Percentiles rank a stretch among this genome's conserved stretches.
phyloP scores from a whole-genome alignment of 2,329 filamentous ascomycete species.

The Epichloe typhina region DNA sequence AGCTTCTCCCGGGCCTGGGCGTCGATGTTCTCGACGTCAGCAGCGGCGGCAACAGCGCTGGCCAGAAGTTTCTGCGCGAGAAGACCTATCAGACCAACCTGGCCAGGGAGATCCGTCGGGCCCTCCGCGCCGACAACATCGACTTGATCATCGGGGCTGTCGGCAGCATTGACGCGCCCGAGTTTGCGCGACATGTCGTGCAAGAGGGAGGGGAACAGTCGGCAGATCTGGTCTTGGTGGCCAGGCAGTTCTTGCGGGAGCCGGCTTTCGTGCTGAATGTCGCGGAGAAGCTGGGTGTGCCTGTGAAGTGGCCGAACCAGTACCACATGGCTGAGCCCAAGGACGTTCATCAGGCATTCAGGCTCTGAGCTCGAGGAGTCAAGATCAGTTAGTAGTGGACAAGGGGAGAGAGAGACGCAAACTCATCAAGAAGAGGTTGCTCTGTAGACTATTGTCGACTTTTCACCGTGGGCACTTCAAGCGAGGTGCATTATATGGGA shows the following conservation, averaged over 20 bases:
- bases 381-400: background rate
- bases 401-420: background rate
- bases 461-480: background rate
- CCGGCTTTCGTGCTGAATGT: constrained; percentile 63
- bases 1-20: constrained; percentile 56
- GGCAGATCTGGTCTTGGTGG: constrained; percentile 61
- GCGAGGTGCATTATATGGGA: no score
- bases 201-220: constrained; percentile 27
- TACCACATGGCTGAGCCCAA: constrained; percentile 28
- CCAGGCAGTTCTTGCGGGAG: constrained; percentile 68
- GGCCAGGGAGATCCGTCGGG: constrained; percentile 57
- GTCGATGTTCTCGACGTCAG: constrained; percentile 78
- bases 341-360: constrained; percentile 3
- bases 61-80: constrained; percentile 45
- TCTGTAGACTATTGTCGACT: background rate
- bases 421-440: background rate
- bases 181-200: constrained; percentile 47
- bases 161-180: constrained; percentile 56
- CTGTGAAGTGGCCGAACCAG: constrained; percentile 61
- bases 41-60: constrained; percentile 55
- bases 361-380: background rate
- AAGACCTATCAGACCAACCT: constrained; percentile 65
- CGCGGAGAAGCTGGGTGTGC: constrained; percentile 58
- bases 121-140: constrained; percentile 34
- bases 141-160: constrained; percentile 58